Conservation (phyloP, 2,329 filamentous ascomycete species). For the Coccinonectria pachysandricola region DNA sequence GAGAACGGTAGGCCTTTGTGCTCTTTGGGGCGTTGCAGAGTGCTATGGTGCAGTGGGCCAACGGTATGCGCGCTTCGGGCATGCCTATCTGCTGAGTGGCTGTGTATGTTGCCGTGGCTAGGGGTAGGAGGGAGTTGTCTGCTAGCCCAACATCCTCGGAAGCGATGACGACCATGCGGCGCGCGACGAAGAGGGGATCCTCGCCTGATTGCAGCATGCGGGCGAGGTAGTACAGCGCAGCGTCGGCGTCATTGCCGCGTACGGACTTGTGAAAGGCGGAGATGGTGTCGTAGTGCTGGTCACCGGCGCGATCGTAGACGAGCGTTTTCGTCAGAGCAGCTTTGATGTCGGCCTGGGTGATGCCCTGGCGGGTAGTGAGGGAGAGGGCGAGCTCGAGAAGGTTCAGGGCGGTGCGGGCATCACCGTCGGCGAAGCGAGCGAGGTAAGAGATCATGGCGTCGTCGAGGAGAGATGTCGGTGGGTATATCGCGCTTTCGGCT, state of each 20-base stretch:
- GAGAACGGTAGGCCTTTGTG: slow-evolving; percentile 71
- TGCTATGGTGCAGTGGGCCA: slow-evolving; percentile 79
- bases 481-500: slow-evolving; percentile 39
- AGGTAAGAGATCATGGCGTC: slow-evolving; percentile 71
- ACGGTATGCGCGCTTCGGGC: slow-evolving; percentile 86
- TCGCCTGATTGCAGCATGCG: slow-evolving; percentile 94
- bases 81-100: slow-evolving; percentile 90
- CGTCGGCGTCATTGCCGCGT: slow-evolving; percentile 76
- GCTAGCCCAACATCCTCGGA: slow-evolving; percentile 90
- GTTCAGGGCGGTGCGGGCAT: slow-evolving; percentile 87
- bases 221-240: slow-evolving; percentile 85
- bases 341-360: slow-evolving; percentile 71
- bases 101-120: slow-evolving; percentile 78
- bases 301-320: slow-evolving; percentile 88
- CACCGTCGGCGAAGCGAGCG: slow-evolving; percentile 78
- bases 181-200: slow-evolving; percentile 84
- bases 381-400: slow-evolving; percentile 83
- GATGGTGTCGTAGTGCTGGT: slow-evolving; percentile 97
- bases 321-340: slow-evolving; percentile 78
- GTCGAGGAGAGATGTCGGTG: slow-evolving; percentile 53
- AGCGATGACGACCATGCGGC: slow-evolving; percentile 88
- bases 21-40: slow-evolving; percentile 75
- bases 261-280: slow-evolving; percentile 95
- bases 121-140: slow-evolving; percentile 69
- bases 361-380: slow-evolving; percentile 44